Base-by-base conservation (phyloP, 179 eudicot species). In the Corrigiola litoralis region DNA sequence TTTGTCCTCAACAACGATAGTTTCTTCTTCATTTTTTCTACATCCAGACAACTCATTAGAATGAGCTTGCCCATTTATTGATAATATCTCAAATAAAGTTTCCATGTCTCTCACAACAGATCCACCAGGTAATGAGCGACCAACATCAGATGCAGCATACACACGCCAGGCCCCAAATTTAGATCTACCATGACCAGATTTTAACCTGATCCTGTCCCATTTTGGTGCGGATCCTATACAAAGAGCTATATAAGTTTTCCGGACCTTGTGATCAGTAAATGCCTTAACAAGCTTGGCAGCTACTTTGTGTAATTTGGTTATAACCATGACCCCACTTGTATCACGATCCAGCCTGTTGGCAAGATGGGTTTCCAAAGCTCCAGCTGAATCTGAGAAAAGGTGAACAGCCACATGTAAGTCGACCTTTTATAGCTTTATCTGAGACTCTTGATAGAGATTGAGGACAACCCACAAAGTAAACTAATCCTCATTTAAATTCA, bases 301-400 rank as follows among this genome's bases (percentile, higher is more conserved):
- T 44, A 86, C 94, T 77, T 88, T 90, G 79, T 90, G 96, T 29
- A 83, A 87, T 76, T 90, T 90, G 44, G 99, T 94, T 45, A 90
- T 81, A 21, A 94, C 47, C 80, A 87, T 87, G 17, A 94, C 79
- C 27, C 99, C 99, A 69, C 95, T 90, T 25, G 99, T 94, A 74
- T 94, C 99, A 41, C 99, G 97, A 66, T 94, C 97, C 56, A 94
- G 82, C 72, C 99, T 73, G 69, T 94, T 94, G 17, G 99, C 95
- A 23, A 94, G 87, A 79, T 94, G 99, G 51, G 90, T 69, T 74
- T 94, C 95, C 40, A 67, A 71, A 69, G 75, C 55, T 52, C 66
- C 75, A 17, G 57, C 58, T 47, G 75, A 67, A 70, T 83, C 97
- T 86, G 77, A 61, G 52, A 72, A 18, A 54, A 44, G 21, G 33